Evolutionary conservation across 2,329 filamentous ascomycete species (phyloP).

Genomic region (Penicillium sp.): DNA sequence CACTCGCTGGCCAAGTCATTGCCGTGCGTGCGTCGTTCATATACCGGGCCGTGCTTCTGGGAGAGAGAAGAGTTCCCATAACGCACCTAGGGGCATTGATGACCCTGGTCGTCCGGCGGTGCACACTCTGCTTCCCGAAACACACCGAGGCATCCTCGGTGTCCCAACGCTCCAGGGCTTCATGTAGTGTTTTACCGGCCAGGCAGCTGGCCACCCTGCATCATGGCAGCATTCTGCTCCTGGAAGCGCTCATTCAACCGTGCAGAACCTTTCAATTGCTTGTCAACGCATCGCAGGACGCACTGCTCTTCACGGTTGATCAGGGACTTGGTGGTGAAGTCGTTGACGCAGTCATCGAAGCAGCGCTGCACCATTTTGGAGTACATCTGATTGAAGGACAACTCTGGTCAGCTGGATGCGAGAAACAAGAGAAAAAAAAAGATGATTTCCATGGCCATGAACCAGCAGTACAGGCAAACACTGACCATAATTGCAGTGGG

Average conservation of each 20-base stretch:
- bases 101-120: no score
- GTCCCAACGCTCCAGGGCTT: conserved; percentile 1
- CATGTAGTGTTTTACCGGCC: conserved; percentile 33
- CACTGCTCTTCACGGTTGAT: conserved; percentile 85
- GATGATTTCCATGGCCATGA: no score
- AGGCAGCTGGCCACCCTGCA: conserved; percentile 56
- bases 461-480: no score
- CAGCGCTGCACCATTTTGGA: conserved; percentile 62
- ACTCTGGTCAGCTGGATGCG: no score
- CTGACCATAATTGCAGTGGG: no score
- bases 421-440: conserved; percentile 14
- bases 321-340: conserved; percentile 97
- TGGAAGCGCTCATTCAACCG: conserved; percentile 88
- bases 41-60: no score
- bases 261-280: conserved; percentile 89
- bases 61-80: conserved; percentile 1
- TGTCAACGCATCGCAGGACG: conserved; percentile 91
- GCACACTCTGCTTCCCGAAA: not conserved
- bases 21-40: no score
- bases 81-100: no score
- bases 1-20: no score
- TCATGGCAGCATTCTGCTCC: conserved; percentile 67
- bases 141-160: conserved; percentile 3
- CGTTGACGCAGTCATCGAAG: conserved; percentile 95
- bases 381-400: conserved; percentile 55